A percentile compares a stretch with the other conserved stretches of the same genome.
Conservation (phyloP, 768 basidiomycete genomes). For the Hericium erinaceus region DNA sequence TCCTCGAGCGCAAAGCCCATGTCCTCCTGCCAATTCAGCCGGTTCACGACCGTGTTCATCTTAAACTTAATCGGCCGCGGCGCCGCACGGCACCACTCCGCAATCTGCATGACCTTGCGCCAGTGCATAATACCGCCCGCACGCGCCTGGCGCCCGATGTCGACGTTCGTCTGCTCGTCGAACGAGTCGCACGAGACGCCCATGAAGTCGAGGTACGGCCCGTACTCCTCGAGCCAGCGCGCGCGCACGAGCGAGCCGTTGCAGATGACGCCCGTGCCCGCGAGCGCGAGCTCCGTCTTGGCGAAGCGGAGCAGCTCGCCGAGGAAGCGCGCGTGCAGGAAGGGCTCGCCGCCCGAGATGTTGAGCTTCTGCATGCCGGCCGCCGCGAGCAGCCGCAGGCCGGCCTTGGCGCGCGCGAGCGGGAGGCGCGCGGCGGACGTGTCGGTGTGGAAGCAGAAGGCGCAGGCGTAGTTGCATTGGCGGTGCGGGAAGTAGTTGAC, state of each 20-base stretch:
- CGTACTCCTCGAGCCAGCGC: constrained; percentile 30
- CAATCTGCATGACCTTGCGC: constrained; percentile 9
- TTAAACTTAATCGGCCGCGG: constrained; percentile 13
- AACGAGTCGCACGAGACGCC: constrained; percentile 20
- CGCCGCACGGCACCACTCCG: constrained; percentile 13
- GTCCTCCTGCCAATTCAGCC: constrained; percentile 15
- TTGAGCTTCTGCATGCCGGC: constrained; percentile 29
- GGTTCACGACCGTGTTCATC: constrained; percentile 17
- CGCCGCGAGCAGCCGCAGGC: constrained; percentile 22
- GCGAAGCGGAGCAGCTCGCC: constrained; percentile 30
- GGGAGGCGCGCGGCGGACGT: constrained; percentile 27
- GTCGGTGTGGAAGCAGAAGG: constrained; percentile 34
- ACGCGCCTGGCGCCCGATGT: constrained; percentile 12
- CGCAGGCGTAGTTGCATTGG: constrained; percentile 29
- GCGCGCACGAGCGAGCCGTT: constrained; percentile 34
- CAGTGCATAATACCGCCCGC: constrained; percentile 3
- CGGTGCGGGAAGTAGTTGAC: constrained; percentile 23
- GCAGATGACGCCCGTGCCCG: constrained; percentile 25
- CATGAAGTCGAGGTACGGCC: constrained; percentile 23
- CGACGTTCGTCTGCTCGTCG: constrained; percentile 16
- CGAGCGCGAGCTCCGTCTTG: constrained; percentile 26
- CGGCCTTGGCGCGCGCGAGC: constrained; percentile 26
- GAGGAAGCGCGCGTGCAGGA: constrained; percentile 28
- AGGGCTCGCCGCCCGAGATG: constrained; percentile 30
- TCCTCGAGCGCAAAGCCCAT: constrained; percentile 14